Base-by-base conservation (phyloP, 1,284 basidiomycete genomes). In the Cutaneotrichosporon curvatum region DNA sequence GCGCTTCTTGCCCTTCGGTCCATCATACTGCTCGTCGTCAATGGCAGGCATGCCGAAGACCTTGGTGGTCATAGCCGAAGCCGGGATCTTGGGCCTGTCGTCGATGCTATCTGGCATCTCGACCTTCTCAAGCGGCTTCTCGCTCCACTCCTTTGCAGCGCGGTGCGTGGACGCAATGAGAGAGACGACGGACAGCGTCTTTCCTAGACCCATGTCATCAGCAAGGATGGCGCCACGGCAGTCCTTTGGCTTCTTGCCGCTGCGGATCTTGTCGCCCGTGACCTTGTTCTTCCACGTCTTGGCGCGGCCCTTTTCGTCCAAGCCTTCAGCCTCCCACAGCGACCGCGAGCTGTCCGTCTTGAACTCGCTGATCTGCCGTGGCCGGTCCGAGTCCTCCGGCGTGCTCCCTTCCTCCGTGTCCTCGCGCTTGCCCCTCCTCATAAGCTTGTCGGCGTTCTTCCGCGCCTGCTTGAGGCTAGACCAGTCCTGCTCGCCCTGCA, bases 131-230 rank as follows among this genome's bases (percentile, higher is more conserved):
- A 76, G 62, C 19, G 81, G 82, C 63, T 89, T 50, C 37, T 54
- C 51, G 19, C 49, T 50, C 57, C 60, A 97, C 16, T 73, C 70
- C 20, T 71, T 74, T 4, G 95, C 87, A 0, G 86, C 80, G 31
- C 68, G 57, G 20, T 87, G 74, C 2, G 94, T 97, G 18, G 85
- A 80, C 4, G 90, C 91, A 45, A 99, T 85, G 43, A 98, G 78
- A 4, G 94, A 86, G 30, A 81, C 77, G 32, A 96, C 84, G 23
- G 91, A 89, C 45, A 98, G 90, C 0, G 95, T 98, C 74, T 98
- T 98, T 22, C 95, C 95, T 12, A 99, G 79, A 59, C 95, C 95
- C 92, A 97, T 94, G 76, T 92, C 89, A 70, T 94, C 89, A 14
- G 89, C 89, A 30, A 99, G 76, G 57, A 99, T 91, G 1, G 91